Conservation (phyloP, 1,284 basidiomycete species). For the Agaricales sp. region DNA sequence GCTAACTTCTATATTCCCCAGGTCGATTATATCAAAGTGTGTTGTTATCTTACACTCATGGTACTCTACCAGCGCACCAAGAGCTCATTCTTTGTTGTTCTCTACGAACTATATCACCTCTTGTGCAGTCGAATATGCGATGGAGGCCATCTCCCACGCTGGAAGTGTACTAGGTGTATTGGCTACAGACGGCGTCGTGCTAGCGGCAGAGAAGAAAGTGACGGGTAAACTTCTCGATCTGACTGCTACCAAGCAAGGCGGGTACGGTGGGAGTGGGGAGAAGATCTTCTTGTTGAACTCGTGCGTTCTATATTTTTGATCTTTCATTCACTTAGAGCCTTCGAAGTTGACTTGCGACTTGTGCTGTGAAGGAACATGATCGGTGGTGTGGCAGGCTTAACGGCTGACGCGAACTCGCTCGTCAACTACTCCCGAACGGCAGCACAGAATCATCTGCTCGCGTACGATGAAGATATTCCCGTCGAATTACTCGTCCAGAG, state of each 20-base stretch:
- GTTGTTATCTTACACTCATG: constrained; percentile 17
- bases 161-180: constrained; percentile 92
- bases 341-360: constrained; percentile 1
- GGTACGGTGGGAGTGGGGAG: constrained; percentile 91
- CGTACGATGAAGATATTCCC: constrained; percentile 96
- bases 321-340: too few relatives aligned
- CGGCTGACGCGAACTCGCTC: constrained; percentile 95
- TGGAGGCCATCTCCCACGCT: constrained; percentile 97
- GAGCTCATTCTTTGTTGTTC: constrained; percentile 5
- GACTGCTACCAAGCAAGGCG: constrained; percentile 74
- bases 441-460: constrained; percentile 82
- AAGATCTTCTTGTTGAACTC: constrained; percentile 94
- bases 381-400: constrained; percentile 90
- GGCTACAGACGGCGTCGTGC: constrained; percentile 92
- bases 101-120: constrained; percentile 3
- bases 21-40: constrained; percentile 87
- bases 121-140: constrained; percentile 88
- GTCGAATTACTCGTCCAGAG: constrained; percentile 93
- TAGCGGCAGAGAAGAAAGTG: constrained; percentile 99
- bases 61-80: background rate
- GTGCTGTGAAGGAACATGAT: constrained; percentile 73
- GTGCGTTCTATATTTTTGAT: constrained; percentile 33
- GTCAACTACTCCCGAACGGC: constrained; percentile 91
- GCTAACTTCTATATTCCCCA: constrained; percentile 19
- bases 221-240: constrained; percentile 95